These are phyloP conservation scores for Lactarius tabidus DNA, from an alignment of 768 basidiomycete genomes.

Conservation along the genomic window DNA sequence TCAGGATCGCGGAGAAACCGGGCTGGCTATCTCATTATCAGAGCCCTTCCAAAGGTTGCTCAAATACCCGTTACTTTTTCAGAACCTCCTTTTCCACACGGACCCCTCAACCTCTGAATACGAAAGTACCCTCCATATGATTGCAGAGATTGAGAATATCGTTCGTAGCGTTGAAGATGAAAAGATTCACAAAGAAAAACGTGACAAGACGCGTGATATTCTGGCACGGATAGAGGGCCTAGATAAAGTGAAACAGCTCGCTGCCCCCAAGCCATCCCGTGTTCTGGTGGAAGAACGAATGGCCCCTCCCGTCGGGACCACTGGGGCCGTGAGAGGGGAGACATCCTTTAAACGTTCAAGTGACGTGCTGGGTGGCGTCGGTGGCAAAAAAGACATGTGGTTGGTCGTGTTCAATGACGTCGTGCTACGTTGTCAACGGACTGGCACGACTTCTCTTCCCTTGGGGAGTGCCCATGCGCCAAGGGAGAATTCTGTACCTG, in stretches of 20 bases:
- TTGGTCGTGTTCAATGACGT: too few species aligned
- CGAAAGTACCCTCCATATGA: slow-evolving; percentile 93
- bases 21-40: too few species aligned
- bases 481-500: too few species aligned
- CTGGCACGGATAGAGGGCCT: too few species aligned
- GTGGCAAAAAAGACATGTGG: too few species aligned
- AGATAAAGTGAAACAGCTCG: too few species aligned
- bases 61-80: too few species aligned
- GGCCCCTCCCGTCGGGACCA: slow-evolving; percentile 37
- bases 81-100: too few species aligned
- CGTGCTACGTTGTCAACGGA: slow-evolving; percentile 86
- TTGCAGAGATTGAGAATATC: slow-evolving; percentile 95
- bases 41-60: too few species aligned
- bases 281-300: slow-evolving; percentile 79
- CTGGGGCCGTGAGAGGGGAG: slow-evolving; percentile 69
- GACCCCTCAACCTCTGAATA: slow-evolving; percentile 97
- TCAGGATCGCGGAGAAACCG: too few species aligned
- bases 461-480: slow-evolving; percentile 63
- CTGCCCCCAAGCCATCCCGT: too few species aligned
- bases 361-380: too few species aligned
- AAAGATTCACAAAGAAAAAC: slow-evolving; percentile 94
- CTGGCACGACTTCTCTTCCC: slow-evolving; percentile 83
- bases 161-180: slow-evolving; percentile 97
- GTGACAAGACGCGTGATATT: slow-evolving; percentile 91
- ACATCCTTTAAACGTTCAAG: slow-evolving; percentile 86